Evolutionary conservation across 139 green algal species (phyloP), one percentile per base, ranked within the genome.

Genomic region (Ettlia oleoabundans): DNA sequence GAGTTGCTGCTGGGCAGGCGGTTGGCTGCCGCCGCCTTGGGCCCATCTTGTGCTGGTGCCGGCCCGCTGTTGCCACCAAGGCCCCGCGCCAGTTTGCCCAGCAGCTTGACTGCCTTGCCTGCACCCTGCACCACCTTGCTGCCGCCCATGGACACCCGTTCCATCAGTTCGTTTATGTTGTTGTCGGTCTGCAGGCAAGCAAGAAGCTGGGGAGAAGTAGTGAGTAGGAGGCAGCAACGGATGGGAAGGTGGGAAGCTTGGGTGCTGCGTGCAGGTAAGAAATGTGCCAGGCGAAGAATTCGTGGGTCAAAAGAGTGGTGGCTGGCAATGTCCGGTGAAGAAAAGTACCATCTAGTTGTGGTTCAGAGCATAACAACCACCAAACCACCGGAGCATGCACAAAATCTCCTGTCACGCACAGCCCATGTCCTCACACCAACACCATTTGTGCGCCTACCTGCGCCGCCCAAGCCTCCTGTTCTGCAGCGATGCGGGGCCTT

Each of bases 381-480:
- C n/a, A n/a, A n/a, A n/a, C n/a, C n/a, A n/a, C n/a, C n/a, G 47
- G 47, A 58, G 47, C 47, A 58, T 10, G 47, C 47, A 58, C 13
- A 58, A 58, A 15, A 58, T 15, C 10, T 10, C 47, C 47, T 58
- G 47, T 58, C 47, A n/a, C n/a, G n/a, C n/a, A n/a, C n/a, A n/a
- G n/a, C n/a, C n/a, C n/a, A n/a, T n/a, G n/a, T n/a, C n/a, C n/a
- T n/a, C n/a, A n/a, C n/a, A n/a, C n/a, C 13, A 10, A 58, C 13
- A 15, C 13, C 13, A 15, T 58, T 10, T 15, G 47, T 58, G 47
- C 10, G 4, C 68, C 2, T 35, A 80, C 73, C 73, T 80, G 58
- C 4, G 58, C 58, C 9, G 82, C 88, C 88, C 87, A 91, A 35
- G 38, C 58, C 76, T 84, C 72, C 79, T 92, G 88, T 40, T 89